Evolutionary conservation across 306 rosid genomes (phyloP).

Genomic region (Calophaca sinica): DNA sequence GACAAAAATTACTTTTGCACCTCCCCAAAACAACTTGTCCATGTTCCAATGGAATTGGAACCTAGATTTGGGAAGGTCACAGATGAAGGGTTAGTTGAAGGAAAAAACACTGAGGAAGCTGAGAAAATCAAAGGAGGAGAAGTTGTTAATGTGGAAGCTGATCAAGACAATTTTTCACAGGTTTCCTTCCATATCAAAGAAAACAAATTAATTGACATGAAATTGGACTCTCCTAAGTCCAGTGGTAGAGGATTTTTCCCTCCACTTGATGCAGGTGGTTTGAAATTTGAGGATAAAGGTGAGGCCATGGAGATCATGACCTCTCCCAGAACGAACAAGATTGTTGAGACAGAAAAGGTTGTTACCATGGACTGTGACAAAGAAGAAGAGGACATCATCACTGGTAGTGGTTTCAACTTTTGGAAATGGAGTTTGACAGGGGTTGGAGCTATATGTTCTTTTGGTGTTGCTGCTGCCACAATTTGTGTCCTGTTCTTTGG

Average conservation of each 20-base stretch:
- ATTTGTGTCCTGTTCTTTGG: slow-evolving; percentile 71
- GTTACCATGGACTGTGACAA: slow-evolving; percentile 33
- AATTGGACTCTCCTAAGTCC: slow-evolving; percentile 75
- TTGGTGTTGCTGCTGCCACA: slow-evolving; percentile 88
- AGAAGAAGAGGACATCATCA: slow-evolving; percentile 35
- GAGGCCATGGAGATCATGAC: slow-evolving; percentile 49
- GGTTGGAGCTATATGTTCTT: slow-evolving; percentile 88
- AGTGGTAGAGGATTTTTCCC: slow-evolving; percentile 51
- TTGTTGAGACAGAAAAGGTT: slow-evolving; percentile 45
- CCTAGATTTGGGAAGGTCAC: slow-evolving; percentile 35
- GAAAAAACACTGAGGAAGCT: slow-evolving; percentile 24
- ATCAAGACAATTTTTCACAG: slow-evolving; percentile 57
- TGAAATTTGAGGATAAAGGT: too few species aligned
- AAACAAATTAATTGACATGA: slow-evolving; percentile 83
- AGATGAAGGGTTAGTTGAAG: slow-evolving; percentile 43
- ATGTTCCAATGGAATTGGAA: slow-evolving; percentile 57
- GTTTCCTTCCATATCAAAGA: slow-evolving; percentile 70
- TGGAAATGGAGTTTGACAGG: slow-evolving; percentile 81
- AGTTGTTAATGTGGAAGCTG: slow-evolving; percentile 41
- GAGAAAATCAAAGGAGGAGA: slow-evolving; percentile 34
- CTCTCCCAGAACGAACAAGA: slow-evolving; percentile 61
- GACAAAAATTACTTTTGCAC: slow-evolving; percentile 68
- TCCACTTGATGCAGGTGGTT: slow-evolving; percentile 47
- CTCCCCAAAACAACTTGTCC: slow-evolving; percentile 53
- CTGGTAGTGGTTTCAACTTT: slow-evolving; percentile 49